Evolutionary conservation across 1,139 yeast genomes (phyloP).

Genomic region (Blastobotrys buckinghamii): DNA sequence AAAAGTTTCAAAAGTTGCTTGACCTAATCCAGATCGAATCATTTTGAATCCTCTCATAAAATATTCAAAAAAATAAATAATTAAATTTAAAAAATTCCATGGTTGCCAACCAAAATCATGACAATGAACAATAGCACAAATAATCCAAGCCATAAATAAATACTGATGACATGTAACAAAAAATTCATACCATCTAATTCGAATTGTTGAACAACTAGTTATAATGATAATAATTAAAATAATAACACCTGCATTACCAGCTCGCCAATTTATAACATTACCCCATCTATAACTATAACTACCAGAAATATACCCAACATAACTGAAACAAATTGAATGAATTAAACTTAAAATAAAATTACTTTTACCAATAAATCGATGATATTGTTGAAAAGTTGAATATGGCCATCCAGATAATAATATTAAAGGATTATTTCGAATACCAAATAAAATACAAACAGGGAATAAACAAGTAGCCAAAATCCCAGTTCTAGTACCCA

Average conservation of each 20-base stretch:
- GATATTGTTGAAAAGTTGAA: slow-evolving; percentile 55
- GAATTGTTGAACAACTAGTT: slow-evolving; percentile 18
- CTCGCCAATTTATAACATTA: slow-evolving; percentile 42
- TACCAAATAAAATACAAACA: slow-evolving; percentile 50
- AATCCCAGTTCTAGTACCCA: slow-evolving; percentile 58
- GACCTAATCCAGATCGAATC: slow-evolving; percentile 37
- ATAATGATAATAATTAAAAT: slow-evolving; percentile 13
- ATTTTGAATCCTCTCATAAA: slow-evolving; percentile 33
- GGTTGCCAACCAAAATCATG: slow-evolving; percentile 47
- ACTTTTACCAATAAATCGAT: slow-evolving; percentile 51
- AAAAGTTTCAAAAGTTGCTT: slow-evolving; percentile 33
- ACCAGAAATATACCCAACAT: slow-evolving; percentile 35
- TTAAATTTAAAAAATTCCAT: slow-evolving; percentile 36
- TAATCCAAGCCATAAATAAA: slow-evolving; percentile 38
- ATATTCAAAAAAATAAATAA: slow-evolving; percentile 38
- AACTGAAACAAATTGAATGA: slow-evolving; percentile 32
- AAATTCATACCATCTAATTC: slow-evolving; percentile 42
- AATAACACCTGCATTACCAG: slow-evolving; percentile 34
- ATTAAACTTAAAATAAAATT: slow-evolving; percentile 16
- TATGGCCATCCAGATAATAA: slow-evolving; percentile 58
- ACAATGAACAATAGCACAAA: slow-evolving; percentile 37
- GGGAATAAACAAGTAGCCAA: slow-evolving; percentile 53
- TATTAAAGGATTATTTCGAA: slow-evolving; percentile 55
- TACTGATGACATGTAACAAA: slow-evolving; percentile 34
- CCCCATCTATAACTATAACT: slow-evolving; percentile 36